Percentiles rank a stretch among this genome's conserved stretches.
Conservation (phyloP, 1,139 yeast species). For the Kodamaea fungicola region DNA sequence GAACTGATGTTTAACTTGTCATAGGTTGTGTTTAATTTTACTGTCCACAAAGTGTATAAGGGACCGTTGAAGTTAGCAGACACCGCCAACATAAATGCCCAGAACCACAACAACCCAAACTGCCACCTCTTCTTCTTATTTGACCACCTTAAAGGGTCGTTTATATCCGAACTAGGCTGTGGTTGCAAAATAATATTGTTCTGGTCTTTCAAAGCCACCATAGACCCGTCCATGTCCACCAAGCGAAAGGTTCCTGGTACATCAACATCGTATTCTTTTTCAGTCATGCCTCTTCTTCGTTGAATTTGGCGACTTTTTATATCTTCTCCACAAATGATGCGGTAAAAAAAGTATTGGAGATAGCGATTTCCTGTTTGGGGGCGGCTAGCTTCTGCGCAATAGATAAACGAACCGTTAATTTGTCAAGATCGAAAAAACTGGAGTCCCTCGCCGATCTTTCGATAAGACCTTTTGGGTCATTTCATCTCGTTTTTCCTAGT, state of each 20-base stretch:
- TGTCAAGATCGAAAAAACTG: too few relatives aligned
- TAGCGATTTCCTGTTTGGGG: too few relatives aligned
- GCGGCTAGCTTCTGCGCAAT: too few relatives aligned
- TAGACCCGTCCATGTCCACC: conserved; percentile 43
- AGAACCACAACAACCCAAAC: conserved; percentile 28
- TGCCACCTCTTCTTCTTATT: conserved; percentile 29
- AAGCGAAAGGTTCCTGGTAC: conserved; percentile 64
- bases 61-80: conserved; percentile 43
- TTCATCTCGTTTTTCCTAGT: too few relatives aligned
- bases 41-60: conserved; percentile 34
- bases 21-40: conserved; percentile 25
- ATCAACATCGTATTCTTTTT: conserved; percentile 4
- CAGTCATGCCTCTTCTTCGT: neutral
- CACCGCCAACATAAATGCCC: conserved; percentile 37
- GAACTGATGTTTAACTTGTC: conserved; percentile 25
- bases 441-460: too few relatives aligned
- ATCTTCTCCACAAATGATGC: too few relatives aligned
- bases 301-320: neutral
- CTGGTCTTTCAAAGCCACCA: conserved; percentile 29
- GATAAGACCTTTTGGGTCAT: too few relatives aligned
- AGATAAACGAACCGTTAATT: too few relatives aligned
- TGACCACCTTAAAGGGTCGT: conserved; percentile 41
- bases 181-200: conserved; percentile 31
- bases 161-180: conserved; percentile 33
- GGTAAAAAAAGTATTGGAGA: too few relatives aligned